These are phyloP conservation scores for Clarireedia homoeocarpa DNA, from an alignment of 2,329 filamentous ascomycete genomes.

Conservation along the genomic window DNA sequence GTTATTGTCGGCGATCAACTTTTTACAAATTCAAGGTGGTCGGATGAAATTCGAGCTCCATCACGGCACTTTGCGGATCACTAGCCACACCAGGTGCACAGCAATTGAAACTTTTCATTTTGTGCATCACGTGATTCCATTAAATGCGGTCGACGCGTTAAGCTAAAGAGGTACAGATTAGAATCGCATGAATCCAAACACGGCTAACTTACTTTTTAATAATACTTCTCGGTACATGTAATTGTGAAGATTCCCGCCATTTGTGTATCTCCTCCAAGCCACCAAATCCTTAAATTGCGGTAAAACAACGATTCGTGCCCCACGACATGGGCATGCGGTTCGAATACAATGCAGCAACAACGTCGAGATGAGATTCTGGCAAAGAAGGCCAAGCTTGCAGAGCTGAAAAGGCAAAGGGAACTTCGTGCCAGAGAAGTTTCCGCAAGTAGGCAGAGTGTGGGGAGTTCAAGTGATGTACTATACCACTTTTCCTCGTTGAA, in stretches of 20 bases:
- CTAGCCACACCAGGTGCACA: background rate
- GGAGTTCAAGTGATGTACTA: slow-evolving; percentile 63
- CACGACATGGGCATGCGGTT: slow-evolving; percentile 24
- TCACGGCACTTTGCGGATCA: slow-evolving; percentile 9
- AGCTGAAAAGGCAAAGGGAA: slow-evolving; percentile 89
- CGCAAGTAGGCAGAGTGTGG: slow-evolving; percentile 59
- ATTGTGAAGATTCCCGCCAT: too few relatives aligned
- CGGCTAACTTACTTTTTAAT: background rate
- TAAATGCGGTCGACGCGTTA: background rate
- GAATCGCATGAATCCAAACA: background rate
- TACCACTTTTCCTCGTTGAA: slow-evolving; percentile 20
- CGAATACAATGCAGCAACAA: slow-evolving; percentile 48
- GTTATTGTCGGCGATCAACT: slow-evolving; percentile 15
- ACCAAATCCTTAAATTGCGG: background rate
- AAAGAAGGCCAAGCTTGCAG: slow-evolving; percentile 93
- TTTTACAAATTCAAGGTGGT: slow-evolving; percentile 15
- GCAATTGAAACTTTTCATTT: background rate
- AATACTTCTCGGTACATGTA: too few relatives aligned
- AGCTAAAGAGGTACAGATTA: too few relatives aligned
- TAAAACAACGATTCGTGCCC: slow-evolving; percentile 7
- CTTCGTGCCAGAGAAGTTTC: slow-evolving; percentile 70
- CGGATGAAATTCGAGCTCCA: slow-evolving; percentile 13
- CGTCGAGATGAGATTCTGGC: slow-evolving; percentile 92
- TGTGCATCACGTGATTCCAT: slow-evolving; percentile 6
- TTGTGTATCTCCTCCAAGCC: background rate